These are phyloP conservation scores for Tephrocybe sp. DNA, from an alignment of 768 basidiomycete genomes.

Conservation along the genomic window DNA sequence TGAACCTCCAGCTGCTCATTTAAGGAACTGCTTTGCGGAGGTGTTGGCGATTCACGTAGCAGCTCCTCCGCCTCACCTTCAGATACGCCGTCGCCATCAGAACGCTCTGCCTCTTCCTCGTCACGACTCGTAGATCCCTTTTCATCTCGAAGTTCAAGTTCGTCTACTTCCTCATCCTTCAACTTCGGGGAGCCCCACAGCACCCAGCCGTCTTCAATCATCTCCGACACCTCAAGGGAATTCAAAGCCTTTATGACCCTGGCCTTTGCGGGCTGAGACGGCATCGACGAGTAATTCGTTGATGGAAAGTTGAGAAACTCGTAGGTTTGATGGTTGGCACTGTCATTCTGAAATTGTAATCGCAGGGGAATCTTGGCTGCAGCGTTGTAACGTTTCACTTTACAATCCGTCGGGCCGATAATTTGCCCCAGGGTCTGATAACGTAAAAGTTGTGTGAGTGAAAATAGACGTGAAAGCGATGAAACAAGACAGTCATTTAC, in stretches of 20 bases:
- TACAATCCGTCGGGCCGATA: slow-evolving; percentile 25
- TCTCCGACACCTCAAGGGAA: slow-evolving; percentile 44
- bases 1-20: no score
- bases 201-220: slow-evolving; percentile 46
- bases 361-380: slow-evolving; percentile 30
- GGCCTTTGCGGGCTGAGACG: slow-evolving; percentile 36
- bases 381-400: slow-evolving; percentile 42
- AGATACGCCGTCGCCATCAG: no score
- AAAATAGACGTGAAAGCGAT: slow-evolving; percentile 1
- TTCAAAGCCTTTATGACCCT: slow-evolving; percentile 43
- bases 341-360: slow-evolving; percentile 19
- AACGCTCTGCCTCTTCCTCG: neutral
- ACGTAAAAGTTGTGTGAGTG: neutral
- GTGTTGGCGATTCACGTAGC: no score
- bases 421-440: slow-evolving; percentile 23
- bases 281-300: slow-evolving; percentile 34
- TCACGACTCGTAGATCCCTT: no score
- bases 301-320: slow-evolving; percentile 47
- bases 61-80: no score
- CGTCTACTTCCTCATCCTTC: slow-evolving; percentile 8
- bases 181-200: slow-evolving; percentile 37
- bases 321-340: slow-evolving; percentile 34
- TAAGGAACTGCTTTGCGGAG: no score
- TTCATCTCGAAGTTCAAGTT: slow-evolving; percentile 3
- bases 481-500: slow-evolving; percentile 27